phyloP scores from a whole-genome alignment of 2,329 filamentous ascomycete genomes.

The Claviceps digitariae region DNA sequence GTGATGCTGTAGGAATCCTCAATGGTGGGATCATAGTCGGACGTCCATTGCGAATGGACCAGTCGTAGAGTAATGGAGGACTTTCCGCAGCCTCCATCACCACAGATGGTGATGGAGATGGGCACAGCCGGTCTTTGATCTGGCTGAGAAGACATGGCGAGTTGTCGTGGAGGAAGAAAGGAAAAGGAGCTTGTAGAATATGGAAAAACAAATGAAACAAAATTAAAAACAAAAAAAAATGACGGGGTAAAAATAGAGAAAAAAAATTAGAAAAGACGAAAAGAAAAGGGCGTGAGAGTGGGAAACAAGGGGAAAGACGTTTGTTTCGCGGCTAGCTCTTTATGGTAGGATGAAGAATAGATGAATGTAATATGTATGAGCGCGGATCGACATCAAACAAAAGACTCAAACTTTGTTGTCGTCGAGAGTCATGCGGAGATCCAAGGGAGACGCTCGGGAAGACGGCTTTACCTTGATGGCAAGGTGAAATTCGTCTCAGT shows the following conservation, averaged over 20 bases:
- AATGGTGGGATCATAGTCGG: conserved; percentile 69
- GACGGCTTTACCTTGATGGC: background rate
- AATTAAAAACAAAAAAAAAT: background rate
- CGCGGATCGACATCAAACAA: background rate
- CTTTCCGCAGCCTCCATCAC: conserved; percentile 75
- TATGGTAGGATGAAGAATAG: background rate
- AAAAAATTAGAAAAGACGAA: background rate
- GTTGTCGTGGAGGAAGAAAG: background rate
- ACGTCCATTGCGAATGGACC: conserved; percentile 71
- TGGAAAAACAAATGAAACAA: background rate
- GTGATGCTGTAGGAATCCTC: conserved; percentile 79
- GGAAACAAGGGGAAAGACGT: background rate
- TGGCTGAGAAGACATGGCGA: background rate
- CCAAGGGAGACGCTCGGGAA: background rate
- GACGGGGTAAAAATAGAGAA: background rate
- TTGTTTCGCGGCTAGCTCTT: background rate
- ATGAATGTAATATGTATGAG: background rate
- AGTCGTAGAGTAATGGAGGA: conserved; percentile 74
- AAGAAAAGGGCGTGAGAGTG: background rate
- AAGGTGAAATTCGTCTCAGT: background rate
- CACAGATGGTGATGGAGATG: conserved; percentile 70
- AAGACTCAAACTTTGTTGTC: background rate
- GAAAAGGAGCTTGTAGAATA: no score
- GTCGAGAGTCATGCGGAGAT: background rate
- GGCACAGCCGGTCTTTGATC: conserved; percentile 30